Evolutionary conservation across 257 asterid species (phyloP).

Genomic region (Solanum tarapatanum): DNA sequence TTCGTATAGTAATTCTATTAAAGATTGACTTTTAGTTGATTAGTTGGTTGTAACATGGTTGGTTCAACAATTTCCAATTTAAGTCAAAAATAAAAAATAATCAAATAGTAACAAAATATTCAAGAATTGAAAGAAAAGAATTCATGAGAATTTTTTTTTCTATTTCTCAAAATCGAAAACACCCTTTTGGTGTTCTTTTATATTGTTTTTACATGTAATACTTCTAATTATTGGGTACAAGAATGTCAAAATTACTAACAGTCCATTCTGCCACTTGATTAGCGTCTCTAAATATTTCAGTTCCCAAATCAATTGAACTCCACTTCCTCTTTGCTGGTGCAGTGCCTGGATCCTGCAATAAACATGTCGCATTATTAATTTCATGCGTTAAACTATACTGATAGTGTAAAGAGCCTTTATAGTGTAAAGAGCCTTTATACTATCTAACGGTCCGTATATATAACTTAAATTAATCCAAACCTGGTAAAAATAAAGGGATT

Average conservation of each 20-base stretch:
- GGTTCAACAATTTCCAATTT: not conserved
- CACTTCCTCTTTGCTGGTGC: conserved; percentile 50
- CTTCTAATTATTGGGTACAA: conserved; percentile 14
- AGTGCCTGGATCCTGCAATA: conserved; percentile 65
- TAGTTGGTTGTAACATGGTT: not conserved
- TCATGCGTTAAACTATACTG: not conserved
- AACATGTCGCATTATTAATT: not conserved
- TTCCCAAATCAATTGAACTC: conserved; percentile 63
- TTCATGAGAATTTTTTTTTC: not conserved
- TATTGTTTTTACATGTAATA: not conserved
- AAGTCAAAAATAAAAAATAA: not conserved
- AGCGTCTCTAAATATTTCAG: conserved; percentile 52
- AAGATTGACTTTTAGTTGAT: not conserved
- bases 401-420: not conserved
- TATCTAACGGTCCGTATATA: not conserved
- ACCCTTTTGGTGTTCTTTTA: not conserved
- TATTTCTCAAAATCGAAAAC: not conserved
- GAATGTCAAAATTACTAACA: conserved; percentile 61
- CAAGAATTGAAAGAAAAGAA: not conserved
- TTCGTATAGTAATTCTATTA: not conserved
- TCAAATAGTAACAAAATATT: not conserved
- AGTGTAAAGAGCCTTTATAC: not conserved
- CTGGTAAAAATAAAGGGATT: conserved; percentile 56
- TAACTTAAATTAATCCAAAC: not conserved
- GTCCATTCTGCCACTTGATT: conserved; percentile 82